Percentiles rank a stretch among this genome's conserved stretches.
phyloP scores from a whole-genome alignment of 192 early-diverging fungal species.

The Coemansia sp. region DNA sequence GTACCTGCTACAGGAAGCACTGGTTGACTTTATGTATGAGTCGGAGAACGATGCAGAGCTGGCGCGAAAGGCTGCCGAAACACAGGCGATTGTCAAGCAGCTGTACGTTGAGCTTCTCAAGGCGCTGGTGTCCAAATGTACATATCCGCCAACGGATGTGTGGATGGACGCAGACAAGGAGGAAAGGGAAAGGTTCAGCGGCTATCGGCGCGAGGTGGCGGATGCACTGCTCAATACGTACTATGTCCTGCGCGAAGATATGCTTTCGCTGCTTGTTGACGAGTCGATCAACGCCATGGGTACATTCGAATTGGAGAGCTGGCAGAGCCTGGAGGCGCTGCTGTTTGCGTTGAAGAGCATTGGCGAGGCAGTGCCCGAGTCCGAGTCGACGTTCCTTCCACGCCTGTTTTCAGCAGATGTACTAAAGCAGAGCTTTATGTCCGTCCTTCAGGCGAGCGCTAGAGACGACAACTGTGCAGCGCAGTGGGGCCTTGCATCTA shows the following conservation, averaged over 20 bases:
- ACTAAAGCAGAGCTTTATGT: constrained; percentile 35
- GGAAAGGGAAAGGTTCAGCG: constrained; percentile 58
- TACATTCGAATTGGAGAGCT: constrained; percentile 21
- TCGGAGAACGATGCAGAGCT: constrained; percentile 21
- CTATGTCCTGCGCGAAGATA: constrained; percentile 60
- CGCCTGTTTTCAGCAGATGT: constrained; percentile 62
- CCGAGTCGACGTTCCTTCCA: constrained; percentile 57
- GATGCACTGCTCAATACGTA: constrained; percentile 72
- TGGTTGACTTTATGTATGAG: constrained; percentile 54
- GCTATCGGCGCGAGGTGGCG: constrained; percentile 69
- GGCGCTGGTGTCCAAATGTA: constrained; percentile 58
- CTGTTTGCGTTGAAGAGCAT: constrained; percentile 66
- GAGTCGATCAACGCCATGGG: constrained; percentile 20
- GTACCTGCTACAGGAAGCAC: constrained; percentile 69
- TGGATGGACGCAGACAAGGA: constrained; percentile 62
- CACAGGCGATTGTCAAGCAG: constrained; percentile 27
- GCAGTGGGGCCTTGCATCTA: constrained; percentile 32
- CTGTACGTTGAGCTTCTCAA: constrained; percentile 58
- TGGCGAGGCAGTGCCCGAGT: constrained; percentile 61
- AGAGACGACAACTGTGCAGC: constrained; percentile 16
- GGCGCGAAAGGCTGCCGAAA: constrained; percentile 7
- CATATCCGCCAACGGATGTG: constrained; percentile 56
- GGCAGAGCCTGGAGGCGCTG: constrained; percentile 58
- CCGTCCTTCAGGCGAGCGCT: constrained; percentile 31
- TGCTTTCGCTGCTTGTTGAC: constrained; percentile 54